phyloP scores from a whole-genome alignment of 345 rosid species.

The Camelina hispida region DNA sequence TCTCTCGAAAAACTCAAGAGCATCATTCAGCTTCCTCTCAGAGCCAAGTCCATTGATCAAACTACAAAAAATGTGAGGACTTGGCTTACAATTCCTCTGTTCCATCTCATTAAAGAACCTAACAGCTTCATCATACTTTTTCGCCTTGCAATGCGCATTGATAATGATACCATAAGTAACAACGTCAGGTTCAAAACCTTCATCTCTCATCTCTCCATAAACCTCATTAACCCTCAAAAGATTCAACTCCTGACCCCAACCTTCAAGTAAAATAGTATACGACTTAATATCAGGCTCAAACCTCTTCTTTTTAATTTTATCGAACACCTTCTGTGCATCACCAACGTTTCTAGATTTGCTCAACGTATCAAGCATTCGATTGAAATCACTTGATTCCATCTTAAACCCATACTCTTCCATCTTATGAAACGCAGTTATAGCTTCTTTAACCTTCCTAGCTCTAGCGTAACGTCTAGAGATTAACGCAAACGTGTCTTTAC shows the following conservation, averaged over 20 bases:
- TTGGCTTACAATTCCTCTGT: constrained; percentile 59
- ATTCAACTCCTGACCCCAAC: constrained; percentile 79
- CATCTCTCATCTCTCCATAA: constrained; percentile 70
- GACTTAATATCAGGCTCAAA: constrained; percentile 74
- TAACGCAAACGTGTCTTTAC: constrained; percentile 72
- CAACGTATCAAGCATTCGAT: constrained; percentile 68
- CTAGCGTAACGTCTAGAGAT: constrained; percentile 78
- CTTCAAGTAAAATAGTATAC: constrained; percentile 76
- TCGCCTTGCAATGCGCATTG: constrained; percentile 70
- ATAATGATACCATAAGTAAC: constrained; percentile 79
- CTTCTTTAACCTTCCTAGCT: constrained; percentile 73
- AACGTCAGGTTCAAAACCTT: constrained; percentile 81
- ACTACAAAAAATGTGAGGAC: constrained; percentile 78
- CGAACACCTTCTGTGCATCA: constrained; percentile 84
- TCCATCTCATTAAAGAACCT: constrained; percentile 68
- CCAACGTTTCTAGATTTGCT: constrained; percentile 72
- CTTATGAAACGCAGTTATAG: constrained; percentile 67
- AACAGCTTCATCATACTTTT: constrained; percentile 61
- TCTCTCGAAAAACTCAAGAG: constrained; percentile 60
- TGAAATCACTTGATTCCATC: constrained; percentile 62
- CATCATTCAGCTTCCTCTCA: constrained; percentile 62
- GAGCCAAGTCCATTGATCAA: constrained; percentile 83
- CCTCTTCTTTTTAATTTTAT: constrained; percentile 70
- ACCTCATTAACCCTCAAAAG: constrained; percentile 67
- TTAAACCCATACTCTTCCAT: constrained; percentile 75